Percentiles rank a stretch among this genome's conserved stretches.
Evolutionary conservation across 768 basidiomycete genomes (phyloP).

Genomic region (Leccinum truebloodii): DNA sequence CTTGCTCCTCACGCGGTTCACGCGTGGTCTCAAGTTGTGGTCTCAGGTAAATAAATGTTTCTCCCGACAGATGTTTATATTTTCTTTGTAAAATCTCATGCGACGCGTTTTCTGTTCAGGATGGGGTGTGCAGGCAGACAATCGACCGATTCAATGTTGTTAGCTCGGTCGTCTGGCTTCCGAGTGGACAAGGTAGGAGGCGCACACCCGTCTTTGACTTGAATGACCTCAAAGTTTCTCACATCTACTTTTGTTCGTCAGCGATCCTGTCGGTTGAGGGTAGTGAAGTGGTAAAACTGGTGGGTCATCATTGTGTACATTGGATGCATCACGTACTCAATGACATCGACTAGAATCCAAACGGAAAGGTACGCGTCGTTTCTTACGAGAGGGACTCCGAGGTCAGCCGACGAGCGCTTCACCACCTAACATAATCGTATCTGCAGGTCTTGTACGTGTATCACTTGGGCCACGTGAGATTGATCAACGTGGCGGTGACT

Average conservation of each 20-base stretch:
- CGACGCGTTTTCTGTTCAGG: constrained; percentile 28
- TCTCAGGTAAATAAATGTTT: constrained; percentile 37
- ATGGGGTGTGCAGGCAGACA: constrained; percentile 49
- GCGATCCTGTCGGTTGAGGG: constrained; percentile 54
- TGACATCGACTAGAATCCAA: constrained; percentile 35
- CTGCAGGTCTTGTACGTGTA: constrained; percentile 41
- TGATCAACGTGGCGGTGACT: constrained; percentile 54
- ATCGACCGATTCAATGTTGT: constrained; percentile 48
- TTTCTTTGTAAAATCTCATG: background rate
- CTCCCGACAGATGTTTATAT: background rate
- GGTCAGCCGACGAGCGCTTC: background rate
- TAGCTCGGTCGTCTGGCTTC: constrained; percentile 52
- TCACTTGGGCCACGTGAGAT: constrained; percentile 41
- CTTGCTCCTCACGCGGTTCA: constrained; percentile 47
- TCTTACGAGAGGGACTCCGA: background rate
- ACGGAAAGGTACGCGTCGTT: constrained; percentile 36
- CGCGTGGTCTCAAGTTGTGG: constrained; percentile 52
- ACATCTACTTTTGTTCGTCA: constrained; percentile 11
- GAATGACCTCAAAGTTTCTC: background rate
- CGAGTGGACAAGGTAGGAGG: constrained; percentile 43
- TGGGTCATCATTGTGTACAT: constrained; percentile 18
- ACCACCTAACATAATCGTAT: background rate
- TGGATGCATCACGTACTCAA: background rate
- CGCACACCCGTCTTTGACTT: background rate
- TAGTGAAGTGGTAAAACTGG: constrained; percentile 46